Evolutionary conservation across 2,329 filamentous ascomycete genomes (phyloP), one percentile per base, ranked within the genome.

Genomic region (Penicillium decumbens): DNA sequence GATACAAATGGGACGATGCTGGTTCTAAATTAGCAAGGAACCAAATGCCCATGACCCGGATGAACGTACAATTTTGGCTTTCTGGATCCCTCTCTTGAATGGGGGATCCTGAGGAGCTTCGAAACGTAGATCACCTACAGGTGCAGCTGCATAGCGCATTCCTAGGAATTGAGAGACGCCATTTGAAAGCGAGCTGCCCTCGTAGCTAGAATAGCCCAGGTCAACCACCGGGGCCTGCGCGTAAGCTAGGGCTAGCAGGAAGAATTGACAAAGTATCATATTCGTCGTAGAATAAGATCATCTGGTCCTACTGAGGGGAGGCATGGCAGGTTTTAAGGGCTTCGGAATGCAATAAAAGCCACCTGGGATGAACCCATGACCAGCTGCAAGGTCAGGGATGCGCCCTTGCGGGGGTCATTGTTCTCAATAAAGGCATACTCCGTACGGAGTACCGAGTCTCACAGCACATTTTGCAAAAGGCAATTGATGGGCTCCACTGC

Each of bases 111-210:
- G 72, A 0, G 88, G 86, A 10, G 82, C 81, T 45, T 77, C 74
- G 62, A 90, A 92, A 18, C 88, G 78, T 51, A 88, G 64, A 5
- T 79, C 59, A 1, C 83, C 84, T 2, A 86, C 49, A 0, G 88
- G 88, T 12, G 87, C 75, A 4, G 84, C 82, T 1, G 87, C 88
- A 71, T 82, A 93, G 38, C 86, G 80, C 55, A 93, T 81, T 1
- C 87, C 88, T 6, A 88, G 76, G 85, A 86, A 92, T 65, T 85
- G 77, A 2, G 79, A 82, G 41, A 89, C 72, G 1, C 83, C 84
- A 57, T 80, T 80, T 0, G 68, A 57, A 1, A 78, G 71, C 1
- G 73, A 62, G 3, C 72, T 68, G 7, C 88, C 88, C 43, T 75
- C 67, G 62, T 90, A 89, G 24, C 75, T 78, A 27, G 83, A 78